These are phyloP conservation scores for Xylariaceae sp. DNA, from an alignment of 2,329 filamentous ascomycete genomes.

Conservation along the genomic window DNA sequence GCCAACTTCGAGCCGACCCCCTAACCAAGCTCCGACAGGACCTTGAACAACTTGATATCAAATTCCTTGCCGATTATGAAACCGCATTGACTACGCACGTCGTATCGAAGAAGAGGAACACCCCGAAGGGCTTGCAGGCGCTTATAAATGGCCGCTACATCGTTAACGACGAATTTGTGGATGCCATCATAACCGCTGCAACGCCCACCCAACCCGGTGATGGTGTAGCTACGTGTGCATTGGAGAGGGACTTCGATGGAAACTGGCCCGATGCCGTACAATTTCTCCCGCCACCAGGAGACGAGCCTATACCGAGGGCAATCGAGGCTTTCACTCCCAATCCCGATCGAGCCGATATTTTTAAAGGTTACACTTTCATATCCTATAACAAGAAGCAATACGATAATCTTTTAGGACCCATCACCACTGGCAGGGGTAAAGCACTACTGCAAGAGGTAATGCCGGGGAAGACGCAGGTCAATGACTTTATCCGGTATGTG, in stretches of 20 bases:
- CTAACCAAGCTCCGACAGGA: conserved; percentile 63
- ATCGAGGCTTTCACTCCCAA: conserved; percentile 75
- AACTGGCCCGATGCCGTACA: conserved; percentile 77
- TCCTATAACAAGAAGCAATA: conserved; percentile 80
- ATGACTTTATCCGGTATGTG: conserved; percentile 79
- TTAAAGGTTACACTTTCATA: conserved; percentile 85
- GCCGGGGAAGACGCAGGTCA: conserved; percentile 64
- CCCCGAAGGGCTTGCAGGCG: conserved; percentile 82
- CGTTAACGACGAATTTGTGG: conserved; percentile 73
- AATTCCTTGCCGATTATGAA: conserved; percentile 75
- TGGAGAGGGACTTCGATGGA: conserved; percentile 79
- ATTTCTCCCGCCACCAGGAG: conserved; percentile 73
- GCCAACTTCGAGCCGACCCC: conserved; percentile 69
- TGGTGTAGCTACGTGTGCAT: conserved; percentile 51
- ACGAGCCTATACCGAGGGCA: conserved; percentile 72
- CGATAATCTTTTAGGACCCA: conserved; percentile 71
- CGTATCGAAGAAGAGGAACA: conserved; percentile 87
- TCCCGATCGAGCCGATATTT: conserved; percentile 66
- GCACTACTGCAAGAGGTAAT: conserved; percentile 67
- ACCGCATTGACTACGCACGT: conserved; percentile 78
- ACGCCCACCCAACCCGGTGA: conserved; percentile 51
- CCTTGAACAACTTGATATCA: conserved; percentile 87
- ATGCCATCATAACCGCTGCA: conserved; percentile 68
- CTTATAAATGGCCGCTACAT: conserved; percentile 80
- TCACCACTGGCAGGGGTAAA: conserved; percentile 83